A percentile compares a stretch with the other conserved stretches of the same genome.
Evolutionary conservation across 306 rosid genomes (phyloP).

Genomic region (Chamaecrista fasciculata): DNA sequence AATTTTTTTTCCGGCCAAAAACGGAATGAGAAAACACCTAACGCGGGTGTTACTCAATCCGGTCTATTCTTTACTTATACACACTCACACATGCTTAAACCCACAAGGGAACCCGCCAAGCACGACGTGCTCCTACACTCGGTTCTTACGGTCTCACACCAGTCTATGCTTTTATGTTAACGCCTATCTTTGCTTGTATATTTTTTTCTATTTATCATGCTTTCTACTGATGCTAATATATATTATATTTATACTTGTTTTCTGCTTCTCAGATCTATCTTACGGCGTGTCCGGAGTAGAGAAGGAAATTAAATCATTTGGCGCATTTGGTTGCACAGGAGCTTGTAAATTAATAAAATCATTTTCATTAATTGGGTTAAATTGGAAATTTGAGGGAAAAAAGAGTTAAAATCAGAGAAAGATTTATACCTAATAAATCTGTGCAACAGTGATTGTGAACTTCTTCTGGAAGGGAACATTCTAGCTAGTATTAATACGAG

Average conservation of each 20-base stretch:
- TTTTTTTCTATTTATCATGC: conserved; percentile 22
- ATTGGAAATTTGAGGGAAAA: conserved; percentile 10
- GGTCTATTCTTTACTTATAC: too few relatives aligned
- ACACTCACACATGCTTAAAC: too few relatives aligned
- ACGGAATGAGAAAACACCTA: too few relatives aligned
- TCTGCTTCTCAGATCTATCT: conserved; percentile 43
- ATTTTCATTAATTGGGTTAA: conserved; percentile 23
- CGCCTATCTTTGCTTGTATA: conserved; percentile 2
- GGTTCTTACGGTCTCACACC: too few relatives aligned
- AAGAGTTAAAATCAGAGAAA: background rate
- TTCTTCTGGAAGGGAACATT: conserved; percentile 17
- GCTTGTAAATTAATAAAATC: conserved; percentile 26
- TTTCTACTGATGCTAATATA: conserved; percentile 29
- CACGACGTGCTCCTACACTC: too few relatives aligned
- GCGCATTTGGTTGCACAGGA: conserved; percentile 29
- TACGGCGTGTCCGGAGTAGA: conserved; percentile 33
- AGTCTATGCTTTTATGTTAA: background rate
- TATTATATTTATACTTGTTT: conserved; percentile 29
- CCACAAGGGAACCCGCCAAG: too few relatives aligned
- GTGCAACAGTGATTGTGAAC: conserved; percentile 18
- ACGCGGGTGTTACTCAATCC: too few relatives aligned
- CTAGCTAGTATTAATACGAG: conserved; percentile 23
- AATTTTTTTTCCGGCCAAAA: too few relatives aligned
- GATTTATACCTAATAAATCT: background rate
- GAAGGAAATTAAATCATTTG: conserved; percentile 30